Evolutionary conservation across 345 rosid species (phyloP).

Genomic region (Raphanus raphanistrum): DNA sequence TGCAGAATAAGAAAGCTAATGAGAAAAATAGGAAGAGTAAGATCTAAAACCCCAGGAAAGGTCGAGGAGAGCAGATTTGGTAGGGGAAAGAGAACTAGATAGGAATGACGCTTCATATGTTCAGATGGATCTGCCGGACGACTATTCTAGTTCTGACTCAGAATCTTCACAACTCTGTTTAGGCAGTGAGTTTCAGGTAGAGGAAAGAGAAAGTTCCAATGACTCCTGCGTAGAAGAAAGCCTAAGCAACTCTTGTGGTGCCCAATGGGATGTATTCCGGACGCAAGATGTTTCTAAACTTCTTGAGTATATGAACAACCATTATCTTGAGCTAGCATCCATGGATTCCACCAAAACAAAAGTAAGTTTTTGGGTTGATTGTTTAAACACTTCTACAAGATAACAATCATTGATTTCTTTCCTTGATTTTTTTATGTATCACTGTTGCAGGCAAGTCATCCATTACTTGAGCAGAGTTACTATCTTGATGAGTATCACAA

Average conservation of each 20-base stretch:
- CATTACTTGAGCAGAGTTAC: slow-evolving; percentile 79
- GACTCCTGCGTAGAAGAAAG: slow-evolving; percentile 37
- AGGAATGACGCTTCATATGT: slow-evolving; percentile 40
- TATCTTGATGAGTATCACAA: slow-evolving; percentile 76
- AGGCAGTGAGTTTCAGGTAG: slow-evolving; percentile 28
- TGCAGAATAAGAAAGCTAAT: slow-evolving; percentile 71
- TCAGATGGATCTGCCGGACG: slow-evolving; percentile 43
- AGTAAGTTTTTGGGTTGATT: slow-evolving; percentile 48
- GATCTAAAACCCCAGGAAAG: slow-evolving; percentile 16
- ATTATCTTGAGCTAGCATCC: slow-evolving; percentile 56
- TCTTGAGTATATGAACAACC: slow-evolving; percentile 65
- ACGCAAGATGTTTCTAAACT: slow-evolving; percentile 86
- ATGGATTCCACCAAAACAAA: slow-evolving; percentile 42
- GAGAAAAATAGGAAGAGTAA: slow-evolving; percentile 37
- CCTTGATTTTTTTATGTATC: slow-evolving; percentile 8
- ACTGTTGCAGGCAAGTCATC: slow-evolving; percentile 66
- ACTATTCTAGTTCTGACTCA: slow-evolving; percentile 52
- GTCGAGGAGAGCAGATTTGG: slow-evolving; percentile 4
- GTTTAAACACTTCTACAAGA: slow-evolving; percentile 3
- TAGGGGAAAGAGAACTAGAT: slow-evolving; percentile 31
- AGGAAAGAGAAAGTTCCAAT: slow-evolving; percentile 35
- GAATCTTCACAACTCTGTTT: slow-evolving; percentile 40
- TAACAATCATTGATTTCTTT: slow-evolving; percentile 16
- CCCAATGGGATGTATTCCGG: slow-evolving; percentile 92
- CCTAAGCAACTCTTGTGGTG: slow-evolving; percentile 58